Evolutionary conservation across 306 rosid species (phyloP).

Genomic region (Leucaena leucocephala): DNA sequence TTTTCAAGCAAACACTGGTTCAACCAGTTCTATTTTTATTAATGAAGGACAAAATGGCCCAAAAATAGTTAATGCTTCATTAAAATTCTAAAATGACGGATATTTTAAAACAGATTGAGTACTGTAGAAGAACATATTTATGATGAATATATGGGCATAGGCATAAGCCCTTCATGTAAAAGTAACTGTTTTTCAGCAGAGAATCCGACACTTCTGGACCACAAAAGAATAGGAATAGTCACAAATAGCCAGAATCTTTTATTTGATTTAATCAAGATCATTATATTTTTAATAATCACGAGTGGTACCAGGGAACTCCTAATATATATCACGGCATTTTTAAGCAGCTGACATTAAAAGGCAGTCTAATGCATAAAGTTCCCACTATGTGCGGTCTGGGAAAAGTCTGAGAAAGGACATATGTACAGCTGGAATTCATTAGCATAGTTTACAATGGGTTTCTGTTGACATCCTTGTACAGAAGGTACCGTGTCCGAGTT

Average conservation of each 20-base stretch:
- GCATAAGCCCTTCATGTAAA: constrained; percentile 3
- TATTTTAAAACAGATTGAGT: not conserved
- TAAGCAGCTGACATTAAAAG: not conserved
- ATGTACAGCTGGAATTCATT: constrained; percentile 21
- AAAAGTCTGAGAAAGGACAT: not conserved
- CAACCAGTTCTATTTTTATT: not conserved
- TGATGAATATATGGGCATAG: not conserved
- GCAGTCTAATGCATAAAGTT: too few species aligned
- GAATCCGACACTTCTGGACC: constrained; percentile 4
- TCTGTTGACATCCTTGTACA: constrained; percentile 93
- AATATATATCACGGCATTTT: not conserved
- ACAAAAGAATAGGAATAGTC: constrained; percentile 17
- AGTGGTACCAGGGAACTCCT: not conserved
- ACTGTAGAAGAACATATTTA: not conserved
- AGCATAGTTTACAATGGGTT: constrained; percentile 57
- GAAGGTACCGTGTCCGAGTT: constrained; percentile 75
- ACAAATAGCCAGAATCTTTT: constrained; percentile 16
- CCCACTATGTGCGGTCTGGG: too few species aligned
- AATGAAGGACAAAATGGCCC: not conserved
- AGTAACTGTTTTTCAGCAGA: constrained; percentile 17
- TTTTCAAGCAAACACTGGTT: not conserved
- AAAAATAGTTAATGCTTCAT: not conserved
- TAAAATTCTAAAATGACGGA: not conserved
- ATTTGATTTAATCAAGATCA: constrained; percentile 5
- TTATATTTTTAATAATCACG: not conserved